Evolutionary conservation across 2,329 filamentous ascomycete genomes (phyloP).

Genomic region (Zalaria sp.): DNA sequence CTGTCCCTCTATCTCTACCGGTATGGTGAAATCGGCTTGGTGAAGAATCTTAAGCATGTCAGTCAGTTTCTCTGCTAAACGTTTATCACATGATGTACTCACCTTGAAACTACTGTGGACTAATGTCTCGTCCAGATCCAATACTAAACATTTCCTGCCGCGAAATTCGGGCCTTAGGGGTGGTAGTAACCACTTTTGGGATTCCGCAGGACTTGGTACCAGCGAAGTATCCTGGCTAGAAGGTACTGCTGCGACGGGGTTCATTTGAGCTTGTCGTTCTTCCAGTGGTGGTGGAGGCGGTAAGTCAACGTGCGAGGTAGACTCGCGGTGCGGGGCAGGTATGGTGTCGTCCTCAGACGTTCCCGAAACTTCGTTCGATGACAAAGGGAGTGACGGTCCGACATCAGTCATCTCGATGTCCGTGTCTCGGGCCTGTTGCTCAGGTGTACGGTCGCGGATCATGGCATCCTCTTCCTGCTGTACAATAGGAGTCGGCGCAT

Average conservation of each 20-base stretch:
- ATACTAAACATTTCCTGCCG: conserved; percentile 83
- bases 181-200: conserved; percentile 64
- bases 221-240: conserved; percentile 15
- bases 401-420: conserved; percentile 54
- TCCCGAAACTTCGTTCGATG: conserved; percentile 33
- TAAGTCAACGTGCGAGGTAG: conserved; percentile 30
- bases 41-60: conserved; percentile 60
- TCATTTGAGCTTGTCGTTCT: conserved; percentile 22
- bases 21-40: conserved; percentile 97
- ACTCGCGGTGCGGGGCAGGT: conserved; percentile 12
- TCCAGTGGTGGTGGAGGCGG: conserved; percentile 42
- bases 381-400: conserved; percentile 30
- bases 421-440: conserved; percentile 35
- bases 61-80: background rate
- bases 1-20: conserved; percentile 96
- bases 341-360: conserved; percentile 20
- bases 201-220: conserved; percentile 28
- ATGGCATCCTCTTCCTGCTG: conserved; percentile 19
- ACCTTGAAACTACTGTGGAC: conserved; percentile 99
- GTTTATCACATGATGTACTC: conserved; percentile 12
- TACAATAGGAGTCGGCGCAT: conserved; percentile 30
- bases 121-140: conserved; percentile 91
- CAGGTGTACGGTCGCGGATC: conserved; percentile 35
- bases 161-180: conserved; percentile 65
- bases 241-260: conserved; percentile 3